Conservation (phyloP, 345 rosid genomes). For the Hypericum perforatum region DNA sequence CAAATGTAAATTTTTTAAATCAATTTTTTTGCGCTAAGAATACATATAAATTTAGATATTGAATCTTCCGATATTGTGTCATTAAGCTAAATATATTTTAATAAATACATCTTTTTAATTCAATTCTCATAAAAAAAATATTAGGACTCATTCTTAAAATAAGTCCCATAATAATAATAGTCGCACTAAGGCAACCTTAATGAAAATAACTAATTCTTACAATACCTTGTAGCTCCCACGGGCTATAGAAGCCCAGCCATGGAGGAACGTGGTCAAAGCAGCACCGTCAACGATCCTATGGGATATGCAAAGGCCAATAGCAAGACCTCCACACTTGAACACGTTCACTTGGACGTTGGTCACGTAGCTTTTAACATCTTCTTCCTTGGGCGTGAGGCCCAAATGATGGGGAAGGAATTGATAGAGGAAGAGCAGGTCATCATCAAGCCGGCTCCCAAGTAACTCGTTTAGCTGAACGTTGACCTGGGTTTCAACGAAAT, state of each 20-base stretch:
- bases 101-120: too few species aligned
- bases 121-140: too few species aligned
- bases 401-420: conserved; percentile 9
- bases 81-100: too few species aligned
- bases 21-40: too few species aligned
- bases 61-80: too few species aligned
- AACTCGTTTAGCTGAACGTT: conserved; percentile 8
- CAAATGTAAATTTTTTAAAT: too few species aligned
- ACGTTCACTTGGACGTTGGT: conserved; percentile 18
- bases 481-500: conserved; percentile 10
- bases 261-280: conserved; percentile 9
- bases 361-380: neutral
- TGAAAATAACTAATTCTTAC: too few species aligned
- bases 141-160: too few species aligned
- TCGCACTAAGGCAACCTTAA: too few species aligned
- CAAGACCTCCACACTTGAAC: conserved; percentile 13
- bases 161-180: too few species aligned
- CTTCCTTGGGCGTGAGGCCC: neutral
- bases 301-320: conserved; percentile 13
- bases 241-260: conserved; percentile 9
- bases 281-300: conserved; percentile 15
- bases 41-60: too few species aligned
- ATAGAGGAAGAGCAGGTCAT: neutral
- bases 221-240: neutral
- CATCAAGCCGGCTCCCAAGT: conserved; percentile 9